Base-by-base conservation (phyloP, 2,329 filamentous ascomycete species). In the Penicillium glabrum region DNA sequence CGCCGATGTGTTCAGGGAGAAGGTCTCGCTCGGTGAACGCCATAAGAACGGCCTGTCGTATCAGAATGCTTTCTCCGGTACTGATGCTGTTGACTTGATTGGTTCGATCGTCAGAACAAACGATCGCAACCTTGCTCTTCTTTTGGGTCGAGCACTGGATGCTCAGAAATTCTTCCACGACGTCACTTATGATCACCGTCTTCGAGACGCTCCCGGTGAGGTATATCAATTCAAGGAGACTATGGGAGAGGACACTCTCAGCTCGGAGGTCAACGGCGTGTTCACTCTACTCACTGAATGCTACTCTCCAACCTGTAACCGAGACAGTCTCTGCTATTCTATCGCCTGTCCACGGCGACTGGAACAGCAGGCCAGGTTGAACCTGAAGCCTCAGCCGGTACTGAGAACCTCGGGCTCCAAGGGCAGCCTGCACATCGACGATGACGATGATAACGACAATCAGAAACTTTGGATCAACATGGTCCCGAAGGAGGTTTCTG, bases 401-500 rank as follows among this genome's bases (percentile, higher is more conserved):
- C 80, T 99, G 66, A 91, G 90, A 73, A 80, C 86, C 33, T 86
- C 88, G 63, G 84, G 87, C 54, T 89, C 87, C 6, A 83, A 86
- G 64, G 82, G 81, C 71, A 95, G 86, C 78, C 76, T 90, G 69
- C 93, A 96, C 16, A 62, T 64, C 27, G 69, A 68, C 69, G 92
- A 96, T 66, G 91, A 95, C 61, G 89, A 93, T 57, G 89, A 95
- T 68, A 91, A 89, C 31, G 92, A 97, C 69, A 93, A 98, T 73
- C 95, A 98, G 79, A 98, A 98, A 75, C 83, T 99, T 37, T 99
- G 95, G 95, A 99, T 99, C 76, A 98, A 98, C 74, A 96, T 93
- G 14, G 95, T 99, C 35, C 91, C 93, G 1, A 95, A 96, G 74
- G 95, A 98, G 73, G 82, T 99, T 56, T 92, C 93, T 0, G 93